Base-by-base conservation (phyloP, 495 filamentous ascomycete species). In the Cudoniella acicularis region DNA sequence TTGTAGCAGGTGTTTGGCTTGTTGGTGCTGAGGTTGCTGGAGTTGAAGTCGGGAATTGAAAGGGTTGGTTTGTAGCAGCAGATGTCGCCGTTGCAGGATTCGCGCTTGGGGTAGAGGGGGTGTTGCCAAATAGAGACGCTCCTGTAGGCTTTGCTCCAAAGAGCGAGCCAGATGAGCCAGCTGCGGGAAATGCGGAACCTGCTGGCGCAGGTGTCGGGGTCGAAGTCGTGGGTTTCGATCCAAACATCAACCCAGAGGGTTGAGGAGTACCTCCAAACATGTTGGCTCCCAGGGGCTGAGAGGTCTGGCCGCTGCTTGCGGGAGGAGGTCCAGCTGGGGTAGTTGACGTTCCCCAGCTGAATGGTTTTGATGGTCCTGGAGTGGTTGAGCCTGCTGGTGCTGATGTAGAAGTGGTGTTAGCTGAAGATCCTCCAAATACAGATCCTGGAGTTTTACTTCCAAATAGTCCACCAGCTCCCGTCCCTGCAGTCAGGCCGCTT, bases 241-340 rank as follows among this genome's bases (percentile, higher is more conserved):
- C 53, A 22, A 56, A 59, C 56, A 63, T 56, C 1, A 59, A 20
- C 25, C 42, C 49, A 25, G 41, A 24, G 10, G 13, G 21, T 43
- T 36, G 46, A 49, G 25, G 22, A 25, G 16, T 23, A 22, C 47
- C 30, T 18, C 64, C 60, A 49, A 57, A 59, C 6, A 64, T 45
- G 36, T 24, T 46, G 30, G 41, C 54, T 30, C 60, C 54, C 3
- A 61, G 52, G 50, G 63, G 54, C 52, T 58, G 54, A 13, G 54
- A 41, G 4, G 42, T 26, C 30, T 59, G 43, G 42, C 16, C 27
- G 16, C 56, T 58, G 52, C 46, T 54, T 52, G 63, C 60, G 23
- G 72, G 71, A 40, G 72, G 72, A 10, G 69, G 70, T 23, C 71
- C 72, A 54, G 72, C 71, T 46, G 72, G 72, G 42, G 72, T 75